Conservation (phyloP, 1,139 yeast species). For the Yamadazyma oceani region DNA sequence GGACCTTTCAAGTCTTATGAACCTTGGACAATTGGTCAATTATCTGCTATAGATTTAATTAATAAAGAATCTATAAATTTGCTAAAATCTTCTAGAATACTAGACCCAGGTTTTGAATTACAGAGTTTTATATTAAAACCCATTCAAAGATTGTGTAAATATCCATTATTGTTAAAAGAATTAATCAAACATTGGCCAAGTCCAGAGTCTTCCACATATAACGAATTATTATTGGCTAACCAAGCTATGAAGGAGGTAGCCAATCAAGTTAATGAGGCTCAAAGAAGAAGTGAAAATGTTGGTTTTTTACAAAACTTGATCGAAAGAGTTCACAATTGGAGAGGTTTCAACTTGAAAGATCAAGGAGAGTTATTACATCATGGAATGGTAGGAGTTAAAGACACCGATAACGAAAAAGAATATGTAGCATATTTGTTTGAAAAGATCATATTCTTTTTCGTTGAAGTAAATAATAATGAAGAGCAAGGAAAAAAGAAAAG, state of each 20-base stretch:
- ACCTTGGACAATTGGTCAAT: constrained; percentile 86
- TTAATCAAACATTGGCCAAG: constrained; percentile 52
- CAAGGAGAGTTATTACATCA: constrained; percentile 85
- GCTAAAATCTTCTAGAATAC: constrained; percentile 55
- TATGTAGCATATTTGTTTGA: constrained; percentile 90
- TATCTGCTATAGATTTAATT: constrained; percentile 81
- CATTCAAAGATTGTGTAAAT: constrained; percentile 90
- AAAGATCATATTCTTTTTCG: constrained; percentile 78
- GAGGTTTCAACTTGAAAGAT: constrained; percentile 80
- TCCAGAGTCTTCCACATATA: constrained; percentile 46
- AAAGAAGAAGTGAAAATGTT: constrained; percentile 86
- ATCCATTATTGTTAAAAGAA: constrained; percentile 80
- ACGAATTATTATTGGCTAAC: constrained; percentile 69
- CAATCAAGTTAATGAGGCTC: constrained; percentile 89
- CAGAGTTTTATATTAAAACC: constrained; percentile 92
- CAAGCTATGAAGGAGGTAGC: constrained; percentile 68
- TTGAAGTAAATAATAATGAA: constrained; percentile 35
- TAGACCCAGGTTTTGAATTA: constrained; percentile 86
- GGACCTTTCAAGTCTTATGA: constrained; percentile 87
- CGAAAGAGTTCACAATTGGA: constrained; percentile 85
- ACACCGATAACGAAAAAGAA: constrained; percentile 79
- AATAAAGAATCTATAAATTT: constrained; percentile 60
- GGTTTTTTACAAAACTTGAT: constrained; percentile 66
- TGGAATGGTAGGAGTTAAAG: constrained; percentile 75
- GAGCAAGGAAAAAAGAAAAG: constrained; percentile 34